Base-by-base conservation (phyloP, 805 yeast species). In the Spencermartinsiella europaea region DNA sequence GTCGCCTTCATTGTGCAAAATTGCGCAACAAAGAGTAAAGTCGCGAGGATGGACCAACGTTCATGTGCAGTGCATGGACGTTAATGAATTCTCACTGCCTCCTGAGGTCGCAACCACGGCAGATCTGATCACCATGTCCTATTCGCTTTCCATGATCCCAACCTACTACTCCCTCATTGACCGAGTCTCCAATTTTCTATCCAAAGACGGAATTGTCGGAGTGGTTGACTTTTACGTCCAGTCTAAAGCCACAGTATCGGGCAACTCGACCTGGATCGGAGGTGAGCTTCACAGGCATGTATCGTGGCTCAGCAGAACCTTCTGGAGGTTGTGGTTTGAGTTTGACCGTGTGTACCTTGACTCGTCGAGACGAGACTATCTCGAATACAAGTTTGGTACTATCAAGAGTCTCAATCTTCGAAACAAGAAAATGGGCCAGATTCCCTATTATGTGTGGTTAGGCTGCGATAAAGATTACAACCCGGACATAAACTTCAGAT, bases 261-360 rank as follows among this genome's bases (percentile, higher is more conserved):
- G 89, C 16, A 76, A 86, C 61, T 74, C 80, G 43, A 79, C 83
- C 59, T 82, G 90, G 5, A 66, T 85, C 31, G 95, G 95, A 44
- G 93, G 95, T 5, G 68, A 80, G 53, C 74, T 74, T 27, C 75
- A 79, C 57, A 73, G 95, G 59, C 84, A 84, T 61, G 80, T 77
- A 50, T 82, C 87, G 21, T 85, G 95, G 95, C 51, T 83, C 47
- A 72, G 76, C 42, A 73, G 95, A 61, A 83, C 86, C 25, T 86
- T 85, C 62, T 85, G 95, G 95, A 75, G 89, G 60, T 69, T 82
- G 38, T 86, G 95, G 95, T 85, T 86, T 64, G 95, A 85, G 65
- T 82, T 83, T 44, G 95, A 85, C 64, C 75, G 81, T 47, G 95
- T 85, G 2, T 82, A 79, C 57, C 73, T 85, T 54, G 95, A 85